Evolutionary conservation across 1,284 basidiomycete genomes (phyloP).

Genomic region (Xerocomus amazonicus): DNA sequence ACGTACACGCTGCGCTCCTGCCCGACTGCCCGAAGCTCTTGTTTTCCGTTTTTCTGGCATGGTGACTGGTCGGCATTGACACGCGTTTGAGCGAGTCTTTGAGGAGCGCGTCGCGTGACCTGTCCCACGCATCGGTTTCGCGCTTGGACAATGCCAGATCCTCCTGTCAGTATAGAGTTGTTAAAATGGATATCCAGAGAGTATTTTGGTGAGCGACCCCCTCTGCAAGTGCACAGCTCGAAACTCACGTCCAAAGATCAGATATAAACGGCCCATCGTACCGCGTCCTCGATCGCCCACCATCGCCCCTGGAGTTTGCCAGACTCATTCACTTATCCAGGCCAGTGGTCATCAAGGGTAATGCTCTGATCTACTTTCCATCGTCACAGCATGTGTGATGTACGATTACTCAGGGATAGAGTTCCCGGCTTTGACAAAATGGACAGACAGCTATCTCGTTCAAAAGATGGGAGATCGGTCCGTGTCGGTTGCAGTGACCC

Average conservation of each 20-base stretch:
- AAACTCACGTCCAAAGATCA: constrained; percentile 26
- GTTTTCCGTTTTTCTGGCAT: constrained; percentile 28
- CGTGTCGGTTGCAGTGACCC: constrained; percentile 79
- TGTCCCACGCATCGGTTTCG: constrained; percentile 14
- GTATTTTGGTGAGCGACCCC: constrained; percentile 44
- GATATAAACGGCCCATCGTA: constrained; percentile 64
- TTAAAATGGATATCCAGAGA: constrained; percentile 49
- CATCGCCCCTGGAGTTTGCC: constrained; percentile 71
- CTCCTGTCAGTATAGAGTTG: constrained; percentile 16
- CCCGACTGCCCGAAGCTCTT: constrained; percentile 11
- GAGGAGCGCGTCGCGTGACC: constrained; percentile 28
- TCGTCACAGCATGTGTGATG: neutral
- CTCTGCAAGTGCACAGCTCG: neutral
- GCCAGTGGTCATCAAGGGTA: constrained; percentile 76
- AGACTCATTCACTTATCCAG: constrained; percentile 70
- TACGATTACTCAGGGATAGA: constrained; percentile 36
- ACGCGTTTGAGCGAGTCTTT: neutral
- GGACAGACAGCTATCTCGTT: constrained; percentile 65
- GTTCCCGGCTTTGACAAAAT: constrained; percentile 41
- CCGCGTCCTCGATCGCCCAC: constrained; percentile 53
- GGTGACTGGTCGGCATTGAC: neutral
- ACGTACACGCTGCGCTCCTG: constrained; percentile 18
- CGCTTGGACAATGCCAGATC: constrained; percentile 9
- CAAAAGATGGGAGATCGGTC: constrained; percentile 48
- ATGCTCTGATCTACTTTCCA: neutral